Evolutionary conservation across 768 basidiomycete species (phyloP), one percentile per base, ranked within the genome.

Genomic region (Collybia sordida): DNA sequence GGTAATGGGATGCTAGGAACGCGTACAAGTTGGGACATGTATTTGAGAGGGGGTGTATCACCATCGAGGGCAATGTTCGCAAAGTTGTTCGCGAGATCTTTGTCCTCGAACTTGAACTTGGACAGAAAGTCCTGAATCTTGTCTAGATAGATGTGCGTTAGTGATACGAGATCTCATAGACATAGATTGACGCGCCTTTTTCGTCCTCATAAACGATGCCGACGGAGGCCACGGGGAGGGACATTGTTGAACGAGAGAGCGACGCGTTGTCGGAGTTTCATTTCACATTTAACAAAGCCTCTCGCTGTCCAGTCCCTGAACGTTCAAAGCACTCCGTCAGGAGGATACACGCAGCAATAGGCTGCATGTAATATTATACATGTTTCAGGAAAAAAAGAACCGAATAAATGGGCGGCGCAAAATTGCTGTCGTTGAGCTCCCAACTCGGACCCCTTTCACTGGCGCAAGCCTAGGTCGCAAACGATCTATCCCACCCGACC

Each of bases 11-110:
- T 54, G 39, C 28, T 27, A 17, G 46, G 36, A 3, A 71, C 64
- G 66, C 84, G 62, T 69, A 96, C 93, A 60, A 97, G 72, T 60
- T 91, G 89, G 22, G 77, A 71, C 79, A 90, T 86, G 66, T 97
- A 97, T 70, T 94, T 95, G 18, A 82, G 56, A 31, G 75, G 67
- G 47, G 67, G 75, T 38, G 58, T 66, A 52, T 74, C 69, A 50
- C 82, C 86, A 38, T 77, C 74, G 37, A 92, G 78, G 47, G 79
- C 81, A 64, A 94, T 84, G 62, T 82, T 80, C 27, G 85, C 88
- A 48, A 93, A 78, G 53, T 80, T 81, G 42, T 71, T 71, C 38
- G 79, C 77, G 45, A 92, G 68, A 59, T 90, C 89, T 65, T 86
- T 83, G 62, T 81, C 78, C 51, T 73, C 74, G 23, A 72, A 72